Percentiles rank a stretch among this genome's conserved stretches.
Conservation (phyloP, 371 early-diverging fungal genomes). For the Dichotomocladium elegans region DNA sequence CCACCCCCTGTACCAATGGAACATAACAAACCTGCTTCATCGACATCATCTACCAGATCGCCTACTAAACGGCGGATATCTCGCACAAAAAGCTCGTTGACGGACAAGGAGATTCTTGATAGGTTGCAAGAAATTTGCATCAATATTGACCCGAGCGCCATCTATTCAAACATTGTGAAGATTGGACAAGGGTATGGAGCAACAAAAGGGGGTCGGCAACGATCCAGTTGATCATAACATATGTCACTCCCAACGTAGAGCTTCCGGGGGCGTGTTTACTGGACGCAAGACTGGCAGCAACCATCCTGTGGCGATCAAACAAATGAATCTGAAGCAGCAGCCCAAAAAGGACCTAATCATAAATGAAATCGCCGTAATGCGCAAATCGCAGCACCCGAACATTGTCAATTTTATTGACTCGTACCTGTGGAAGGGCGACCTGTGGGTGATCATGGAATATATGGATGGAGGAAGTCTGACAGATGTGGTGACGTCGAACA, state of each 20-base stretch:
- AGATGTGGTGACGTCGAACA: constrained; percentile 85
- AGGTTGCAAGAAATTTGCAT: constrained; percentile 82
- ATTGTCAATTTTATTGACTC: constrained; percentile 97
- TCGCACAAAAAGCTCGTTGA: constrained; percentile 24
- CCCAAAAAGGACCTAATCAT: constrained; percentile 95
- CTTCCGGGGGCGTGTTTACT: constrained; percentile 90
- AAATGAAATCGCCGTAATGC: constrained; percentile 95
- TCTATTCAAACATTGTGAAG: constrained; percentile 79
- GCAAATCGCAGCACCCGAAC: constrained; percentile 81
- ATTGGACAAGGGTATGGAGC: constrained; percentile 93
- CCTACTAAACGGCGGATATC: constrained; percentile 18
- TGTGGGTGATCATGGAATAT: constrained; percentile 96
- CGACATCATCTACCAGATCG: constrained; percentile 3
- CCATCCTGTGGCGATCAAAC: constrained; percentile 87
- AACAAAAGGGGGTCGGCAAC: too few relatives aligned
- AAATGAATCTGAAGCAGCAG: constrained; percentile 94
- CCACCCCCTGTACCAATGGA: too few relatives aligned
- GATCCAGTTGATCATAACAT: neutral
- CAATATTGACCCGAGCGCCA: constrained; percentile 76
- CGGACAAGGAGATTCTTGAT: constrained; percentile 71
- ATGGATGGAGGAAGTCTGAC: constrained; percentile 98
- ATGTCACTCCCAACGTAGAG: constrained; percentile 46
- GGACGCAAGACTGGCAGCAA: constrained; percentile 65
- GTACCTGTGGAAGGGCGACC: constrained; percentile 81
- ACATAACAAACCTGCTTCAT: constrained; percentile 3